Conservation (phyloP, 2,329 filamentous ascomycete genomes). For the Botrytis fragariae region DNA sequence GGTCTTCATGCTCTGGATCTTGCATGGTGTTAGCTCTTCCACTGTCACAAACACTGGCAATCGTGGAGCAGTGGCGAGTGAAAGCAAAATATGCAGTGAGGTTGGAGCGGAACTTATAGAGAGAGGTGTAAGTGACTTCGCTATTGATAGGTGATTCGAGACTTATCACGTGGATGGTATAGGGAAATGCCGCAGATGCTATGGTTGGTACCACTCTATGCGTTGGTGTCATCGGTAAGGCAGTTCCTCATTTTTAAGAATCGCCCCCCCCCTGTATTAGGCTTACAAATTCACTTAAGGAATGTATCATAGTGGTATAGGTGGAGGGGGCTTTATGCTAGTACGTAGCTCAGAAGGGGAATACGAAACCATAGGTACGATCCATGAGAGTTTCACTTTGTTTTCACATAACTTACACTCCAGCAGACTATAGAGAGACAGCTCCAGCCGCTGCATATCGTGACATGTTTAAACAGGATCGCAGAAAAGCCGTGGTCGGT, state of each 20-base stretch:
- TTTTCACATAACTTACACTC: background rate
- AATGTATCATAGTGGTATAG: conserved; percentile 80
- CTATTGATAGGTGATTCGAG: background rate
- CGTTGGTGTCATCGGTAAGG: conserved; percentile 64
- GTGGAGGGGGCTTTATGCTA: conserved; percentile 87
- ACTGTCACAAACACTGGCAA: background rate
- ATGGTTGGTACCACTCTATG: conserved; percentile 73
- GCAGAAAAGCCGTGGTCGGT: conserved; percentile 63
- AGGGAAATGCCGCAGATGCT: conserved; percentile 74
- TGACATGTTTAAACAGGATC: conserved; percentile 80
- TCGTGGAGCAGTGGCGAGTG: conserved; percentile 51
- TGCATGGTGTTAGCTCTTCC: background rate
- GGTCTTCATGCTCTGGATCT: background rate
- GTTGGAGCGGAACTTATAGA: conserved; percentile 51
- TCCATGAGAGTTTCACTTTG: background rate
- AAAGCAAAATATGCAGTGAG: conserved; percentile 51
- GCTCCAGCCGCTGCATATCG: conserved; percentile 78
- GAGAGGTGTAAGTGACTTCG: conserved; percentile 42
- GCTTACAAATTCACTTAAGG: conserved; percentile 38
- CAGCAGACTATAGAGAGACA: conserved; percentile 76
- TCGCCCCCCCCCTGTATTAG: background rate
- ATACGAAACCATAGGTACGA: conserved; percentile 67
- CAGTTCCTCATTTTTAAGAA: conserved; percentile 15
- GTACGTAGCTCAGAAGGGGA: conserved; percentile 69
- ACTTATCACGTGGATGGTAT: conserved; percentile 26